phyloP scores from a whole-genome alignment of 495 filamentous ascomycete genomes.

The Hypoxylon rickii region DNA sequence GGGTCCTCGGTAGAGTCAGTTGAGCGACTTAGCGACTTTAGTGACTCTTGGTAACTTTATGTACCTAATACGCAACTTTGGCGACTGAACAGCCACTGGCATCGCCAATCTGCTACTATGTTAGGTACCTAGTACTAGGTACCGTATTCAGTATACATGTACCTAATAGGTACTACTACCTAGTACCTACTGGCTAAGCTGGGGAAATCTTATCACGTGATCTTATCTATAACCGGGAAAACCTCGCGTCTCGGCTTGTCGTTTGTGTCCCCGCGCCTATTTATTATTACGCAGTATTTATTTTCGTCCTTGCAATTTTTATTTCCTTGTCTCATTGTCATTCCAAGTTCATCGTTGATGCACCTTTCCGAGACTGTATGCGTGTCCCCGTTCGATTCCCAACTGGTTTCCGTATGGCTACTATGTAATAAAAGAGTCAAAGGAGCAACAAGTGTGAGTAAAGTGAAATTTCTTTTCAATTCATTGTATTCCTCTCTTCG shows the following conservation, averaged over 20 bases:
- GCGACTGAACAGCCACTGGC: neutral
- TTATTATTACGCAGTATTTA: no score
- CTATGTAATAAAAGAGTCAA: no score
- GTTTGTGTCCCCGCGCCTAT: neutral
- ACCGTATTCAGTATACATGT: no score
- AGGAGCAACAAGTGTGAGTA: conserved; percentile 27
- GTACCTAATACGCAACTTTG: neutral
- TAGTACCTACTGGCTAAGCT: no score
- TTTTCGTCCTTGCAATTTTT: conserved; percentile 6
- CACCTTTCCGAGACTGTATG: conserved; percentile 8
- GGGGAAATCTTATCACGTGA: no score
- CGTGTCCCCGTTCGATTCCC: no score
- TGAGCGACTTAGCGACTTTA: conserved; percentile 17
- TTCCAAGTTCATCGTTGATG: neutral
- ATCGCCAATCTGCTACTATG: no score
- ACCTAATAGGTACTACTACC: no score
- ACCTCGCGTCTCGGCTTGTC: conserved; percentile 15
- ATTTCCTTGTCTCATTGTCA: conserved; percentile 3
- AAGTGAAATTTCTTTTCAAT: neutral
- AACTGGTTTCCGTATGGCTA: no score
- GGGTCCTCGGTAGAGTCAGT: conserved; percentile 21
- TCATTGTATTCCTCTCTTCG: conserved; percentile 9
- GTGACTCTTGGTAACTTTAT: neutral
- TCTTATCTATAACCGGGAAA: conserved; percentile 20
- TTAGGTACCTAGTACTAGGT: no score